Conservation (phyloP, 257 asterid genomes). For the Solanum chiquidenum region DNA sequence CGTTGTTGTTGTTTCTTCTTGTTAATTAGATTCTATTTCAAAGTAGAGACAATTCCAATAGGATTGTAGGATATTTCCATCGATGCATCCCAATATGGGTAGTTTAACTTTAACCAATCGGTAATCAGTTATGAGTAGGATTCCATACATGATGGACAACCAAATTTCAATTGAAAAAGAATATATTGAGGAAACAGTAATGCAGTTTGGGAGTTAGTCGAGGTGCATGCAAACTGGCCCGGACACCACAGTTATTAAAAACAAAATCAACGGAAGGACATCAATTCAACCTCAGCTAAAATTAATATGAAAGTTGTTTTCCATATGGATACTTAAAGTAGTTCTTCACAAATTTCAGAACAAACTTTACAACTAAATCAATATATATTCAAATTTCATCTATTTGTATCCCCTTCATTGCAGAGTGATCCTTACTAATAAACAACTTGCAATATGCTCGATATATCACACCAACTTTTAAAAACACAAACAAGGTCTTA, state of each 20-base stretch:
- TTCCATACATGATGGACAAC: neutral
- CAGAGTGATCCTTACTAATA: neutral
- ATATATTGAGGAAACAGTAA: neutral
- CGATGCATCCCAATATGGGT: neutral
- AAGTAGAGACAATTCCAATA: neutral
- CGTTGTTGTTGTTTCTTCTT: neutral
- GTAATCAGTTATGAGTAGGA: neutral
- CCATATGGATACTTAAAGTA: neutral
- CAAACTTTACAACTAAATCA: neutral
- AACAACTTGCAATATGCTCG: neutral
- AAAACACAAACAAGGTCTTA: neutral
- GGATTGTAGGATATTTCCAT: neutral
- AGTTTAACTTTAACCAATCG: neutral
- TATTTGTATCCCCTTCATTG: neutral
- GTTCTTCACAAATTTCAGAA: neutral
- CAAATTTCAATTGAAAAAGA: neutral
- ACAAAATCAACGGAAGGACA: neutral
- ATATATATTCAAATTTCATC: neutral
- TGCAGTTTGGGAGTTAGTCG: neutral
- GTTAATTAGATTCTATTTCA: neutral
- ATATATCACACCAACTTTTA: neutral
- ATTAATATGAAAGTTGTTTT: neutral
- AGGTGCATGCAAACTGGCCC: neutral
- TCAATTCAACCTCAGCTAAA: neutral
- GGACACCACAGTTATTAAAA: neutral